Evolutionary conservation across 2,329 filamentous ascomycete species (phyloP).

Genomic region (Aspergillus melleus): DNA sequence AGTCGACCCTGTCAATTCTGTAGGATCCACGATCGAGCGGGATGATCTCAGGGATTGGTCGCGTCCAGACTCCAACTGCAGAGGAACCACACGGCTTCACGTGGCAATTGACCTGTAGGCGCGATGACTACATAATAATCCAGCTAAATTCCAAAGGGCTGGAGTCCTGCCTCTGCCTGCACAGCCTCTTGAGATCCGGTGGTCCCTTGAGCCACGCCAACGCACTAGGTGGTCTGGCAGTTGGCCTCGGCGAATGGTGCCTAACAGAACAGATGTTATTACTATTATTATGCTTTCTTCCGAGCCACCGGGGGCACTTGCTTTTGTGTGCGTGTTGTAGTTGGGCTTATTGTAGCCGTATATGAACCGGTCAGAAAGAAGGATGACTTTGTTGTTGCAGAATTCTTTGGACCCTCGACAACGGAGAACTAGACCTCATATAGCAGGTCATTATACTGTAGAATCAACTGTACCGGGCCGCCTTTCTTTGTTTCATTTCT

Average conservation of each 20-base stretch:
- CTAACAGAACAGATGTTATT: background rate
- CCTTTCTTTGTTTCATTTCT: constrained; percentile 26
- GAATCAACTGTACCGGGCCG: background rate
- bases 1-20: background rate
- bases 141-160: background rate
- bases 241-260: background rate
- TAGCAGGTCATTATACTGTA: too few species aligned
- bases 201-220: background rate
- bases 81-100: background rate
- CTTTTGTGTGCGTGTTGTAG: background rate
- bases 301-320: background rate
- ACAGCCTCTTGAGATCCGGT: background rate
- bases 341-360: background rate
- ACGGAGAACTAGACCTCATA: background rate
- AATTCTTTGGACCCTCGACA: background rate
- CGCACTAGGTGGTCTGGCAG: background rate
- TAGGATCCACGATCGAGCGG: background rate
- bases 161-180: background rate
- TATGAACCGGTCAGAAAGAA: background rate
- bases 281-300: background rate
- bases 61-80: background rate
- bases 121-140: background rate
- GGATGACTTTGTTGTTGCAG: background rate
- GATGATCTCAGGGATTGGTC: background rate
- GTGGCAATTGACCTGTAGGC: background rate